A percentile compares a stretch with the other conserved stretches of the same genome.
Conservation (phyloP, 495 filamentous ascomycete genomes). For the Corynascus novoguineensis region DNA sequence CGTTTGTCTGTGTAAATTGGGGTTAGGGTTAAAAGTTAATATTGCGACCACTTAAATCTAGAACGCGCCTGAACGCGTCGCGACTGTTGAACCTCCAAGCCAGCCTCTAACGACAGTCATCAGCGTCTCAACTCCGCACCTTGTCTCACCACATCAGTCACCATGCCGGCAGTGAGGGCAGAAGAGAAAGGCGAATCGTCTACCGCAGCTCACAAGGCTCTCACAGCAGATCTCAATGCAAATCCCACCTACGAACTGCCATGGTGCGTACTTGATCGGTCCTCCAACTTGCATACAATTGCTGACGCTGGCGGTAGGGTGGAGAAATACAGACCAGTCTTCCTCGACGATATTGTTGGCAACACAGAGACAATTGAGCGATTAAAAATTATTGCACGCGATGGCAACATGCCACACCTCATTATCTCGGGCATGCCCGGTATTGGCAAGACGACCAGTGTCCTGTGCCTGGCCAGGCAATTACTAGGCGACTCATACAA, state of each 20-base stretch:
- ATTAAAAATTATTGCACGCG: slow-evolving; percentile 96
- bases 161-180: slow-evolving; percentile 40
- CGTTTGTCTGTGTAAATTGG: too few relatives aligned
- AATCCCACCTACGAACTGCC: slow-evolving; percentile 77
- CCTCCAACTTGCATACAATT: not conserved
- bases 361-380: slow-evolving; percentile 97
- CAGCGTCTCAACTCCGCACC: too few relatives aligned
- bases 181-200: slow-evolving; percentile 67
- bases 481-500: slow-evolving; percentile 92
- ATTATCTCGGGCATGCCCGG: slow-evolving; percentile 99
- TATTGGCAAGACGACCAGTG: slow-evolving; percentile 97
- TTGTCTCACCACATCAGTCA: not conserved
- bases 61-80: slow-evolving; percentile 23
- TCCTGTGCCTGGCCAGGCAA: slow-evolving; percentile 88
- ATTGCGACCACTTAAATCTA: slow-evolving; percentile 20
- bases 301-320: slow-evolving; percentile 57
- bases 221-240: slow-evolving; percentile 57
- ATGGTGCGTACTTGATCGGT: slow-evolving; percentile 55
- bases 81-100: not conserved
- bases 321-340: slow-evolving; percentile 92
- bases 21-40: slow-evolving; percentile 29
- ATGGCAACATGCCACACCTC: slow-evolving; percentile 98
- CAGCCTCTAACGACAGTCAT: not conserved
- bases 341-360: slow-evolving; percentile 94
- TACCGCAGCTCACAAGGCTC: slow-evolving; percentile 59